Base-by-base conservation (phyloP, 2,329 filamentous ascomycete genomes). In the Fusarium nygamai region DNA sequence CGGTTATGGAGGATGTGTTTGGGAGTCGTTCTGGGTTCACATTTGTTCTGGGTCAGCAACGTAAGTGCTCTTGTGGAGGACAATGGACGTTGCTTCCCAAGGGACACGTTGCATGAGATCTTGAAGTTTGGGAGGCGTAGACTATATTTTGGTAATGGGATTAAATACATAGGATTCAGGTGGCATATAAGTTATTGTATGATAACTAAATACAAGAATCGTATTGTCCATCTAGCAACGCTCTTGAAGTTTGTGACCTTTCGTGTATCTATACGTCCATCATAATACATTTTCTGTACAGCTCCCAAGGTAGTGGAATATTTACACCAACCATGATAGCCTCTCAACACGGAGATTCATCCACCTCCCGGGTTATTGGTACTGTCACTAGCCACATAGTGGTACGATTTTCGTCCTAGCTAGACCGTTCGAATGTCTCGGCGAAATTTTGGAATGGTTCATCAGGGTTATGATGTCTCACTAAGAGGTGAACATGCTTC, bases 1-100 rank as follows among this genome's bases (percentile, higher is more conserved):
- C 88, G 56, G 85, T 92, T n/a, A 92, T 92, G 85, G 91, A 92
- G 76, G 90, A 93, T 71, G 82, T 88, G 1, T 81, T 80, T 34
- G 84, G 81, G 20, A 82, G 81, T 31, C 83, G 84, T 67, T 85
- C 88, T 1, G 89, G 88, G 3, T 85, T 87, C 64, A 85, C 83
- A 8, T 90, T 89, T 79, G 83, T 91, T 41, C 78, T 90, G 50
- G 82, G 83, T 19, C 88, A 90, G 78, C 87, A 90, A 79, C 83
- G 87, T 31, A 85, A 85, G 76, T 91, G 89, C 69, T 84, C 84
- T 10, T 91, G 89, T 71, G 86, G 86, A 13, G 89, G 88, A 6
- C 83, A 84, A 59, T 89, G 89, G 86, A 86, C 84, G 6, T 67
- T 89, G 54, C 67, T 88, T 57, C 81, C 81, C 1, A 79, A 78